Evolutionary conservation across 176 grass and related monocot genomes (phyloP), one percentile per base, ranked within the genome.

Genomic region (Metroxylon sagu): DNA sequence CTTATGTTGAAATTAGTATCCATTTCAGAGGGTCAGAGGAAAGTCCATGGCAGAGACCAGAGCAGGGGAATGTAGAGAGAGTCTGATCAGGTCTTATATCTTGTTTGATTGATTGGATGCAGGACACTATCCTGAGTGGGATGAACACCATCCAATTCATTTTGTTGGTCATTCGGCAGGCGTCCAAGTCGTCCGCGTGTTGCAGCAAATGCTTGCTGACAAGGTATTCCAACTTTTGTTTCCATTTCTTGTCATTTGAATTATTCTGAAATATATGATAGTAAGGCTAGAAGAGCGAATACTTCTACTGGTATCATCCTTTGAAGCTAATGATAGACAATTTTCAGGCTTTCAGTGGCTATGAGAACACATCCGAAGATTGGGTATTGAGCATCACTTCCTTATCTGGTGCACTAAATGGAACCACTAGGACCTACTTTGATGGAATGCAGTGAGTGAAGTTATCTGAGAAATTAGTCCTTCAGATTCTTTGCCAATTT

Each of bases 91-190:
- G 28, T 82, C 14, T 58, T n/a, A 43, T 57, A 54, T 63, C 48
- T 4, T 4, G n/a, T 72, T 76, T 25, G 62, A 66, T 60, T 60
- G 48, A 29, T n/a, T 71, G 14, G 55, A 31, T 57, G 29, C 83
- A 98, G 93, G 93, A 43, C 93, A 98, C 70, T 89, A 88, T 64
- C 93, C 84, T 39, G 75, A 76, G 49, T 98, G 93, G 93, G 59
- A 85, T 29, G 87, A 83, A 27, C 76, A 89, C 1, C 71, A 92
- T 67, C 93, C 93, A 8, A 75, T 98, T 67, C 93, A 98, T 70
- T 98, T 98, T 52, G 87, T 98, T 2, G 93, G 93, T 43, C 93
- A 98, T 61, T 98, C 93, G 5, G 93, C 93, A 1, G 93, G 93
- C 3, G 87, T 74, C 25, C 87, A 98, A 79, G 93, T 92, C 57